Conservation (phyloP, 441 rosid species). For the Pelargonium myrrhifolium region DNA sequence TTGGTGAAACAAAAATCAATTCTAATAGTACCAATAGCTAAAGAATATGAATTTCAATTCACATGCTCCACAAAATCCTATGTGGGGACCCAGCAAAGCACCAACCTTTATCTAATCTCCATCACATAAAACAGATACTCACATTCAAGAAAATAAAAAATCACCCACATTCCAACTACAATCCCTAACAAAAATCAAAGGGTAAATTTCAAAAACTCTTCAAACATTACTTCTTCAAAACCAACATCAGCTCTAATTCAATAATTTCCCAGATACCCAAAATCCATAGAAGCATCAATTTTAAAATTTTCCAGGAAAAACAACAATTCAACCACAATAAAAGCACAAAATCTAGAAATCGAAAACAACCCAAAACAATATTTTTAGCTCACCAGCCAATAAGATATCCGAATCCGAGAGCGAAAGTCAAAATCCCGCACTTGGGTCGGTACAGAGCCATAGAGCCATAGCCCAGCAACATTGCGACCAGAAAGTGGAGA, state of each 20-base stretch:
- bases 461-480: slow-evolving; percentile 63
- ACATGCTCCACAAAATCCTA: too few relatives aligned
- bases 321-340: too few relatives aligned
- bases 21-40: too few relatives aligned
- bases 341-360: too few relatives aligned
- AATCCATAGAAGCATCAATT: background rate
- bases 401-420: slow-evolving; percentile 73
- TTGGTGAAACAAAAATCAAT: too few relatives aligned
- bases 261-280: background rate
- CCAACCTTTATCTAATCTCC: too few relatives aligned
- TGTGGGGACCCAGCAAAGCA: too few relatives aligned
- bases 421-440: slow-evolving; percentile 66
- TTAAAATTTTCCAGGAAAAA: background rate
- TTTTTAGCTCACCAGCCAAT: slow-evolving; percentile 64
- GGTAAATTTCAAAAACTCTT: background rate
- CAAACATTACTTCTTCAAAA: too few relatives aligned
- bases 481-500: slow-evolving; percentile 84
- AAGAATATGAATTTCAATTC: too few relatives aligned
- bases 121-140: too few relatives aligned
- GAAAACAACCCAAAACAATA: background rate
- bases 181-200: background rate
- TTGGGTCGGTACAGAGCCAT: slow-evolving; percentile 62
- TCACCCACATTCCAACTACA: background rate
- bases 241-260: background rate
- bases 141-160: background rate